phyloP scores from a whole-genome alignment of 371 early-diverging fungal genomes.

The Mucor velutinosus region DNA sequence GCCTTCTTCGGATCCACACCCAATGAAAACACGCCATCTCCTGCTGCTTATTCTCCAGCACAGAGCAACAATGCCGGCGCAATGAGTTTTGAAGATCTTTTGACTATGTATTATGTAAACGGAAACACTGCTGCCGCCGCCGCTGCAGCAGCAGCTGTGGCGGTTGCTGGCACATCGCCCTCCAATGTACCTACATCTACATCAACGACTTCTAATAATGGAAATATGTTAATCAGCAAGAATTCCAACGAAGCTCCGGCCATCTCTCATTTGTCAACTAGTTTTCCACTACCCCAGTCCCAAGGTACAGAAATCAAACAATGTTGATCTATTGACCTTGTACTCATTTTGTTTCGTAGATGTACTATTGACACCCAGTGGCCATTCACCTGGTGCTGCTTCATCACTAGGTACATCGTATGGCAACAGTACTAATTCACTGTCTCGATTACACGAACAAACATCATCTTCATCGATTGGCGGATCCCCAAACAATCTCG shows the following conservation, averaged over 20 bases:
- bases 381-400: conserved; percentile 14
- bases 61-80: conserved; percentile 27
- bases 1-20: conserved; percentile 22
- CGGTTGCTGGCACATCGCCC: conserved; percentile 12
- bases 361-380: background rate
- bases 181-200: background rate
- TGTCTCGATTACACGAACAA: background rate
- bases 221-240: conserved; percentile 1
- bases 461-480: conserved; percentile 7
- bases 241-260: conserved; percentile 7
- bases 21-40: conserved; percentile 25
- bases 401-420: conserved; percentile 9
- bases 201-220: background rate
- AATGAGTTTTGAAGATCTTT: conserved; percentile 40
- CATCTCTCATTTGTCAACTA: conserved; percentile 9
- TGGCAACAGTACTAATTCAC: background rate
- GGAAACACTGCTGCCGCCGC: conserved; percentile 14
- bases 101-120: conserved; percentile 33
- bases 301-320: conserved; percentile 12
- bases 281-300: conserved; percentile 11
- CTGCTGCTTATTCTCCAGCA: conserved; percentile 13
- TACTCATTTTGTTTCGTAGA: background rate
- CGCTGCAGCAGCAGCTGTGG: conserved; percentile 18
- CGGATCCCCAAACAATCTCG: conserved; percentile 6
- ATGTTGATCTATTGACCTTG: background rate